Evolutionary conservation across 306 rosid genomes (phyloP).

Genomic region (Echinosophora koreensis): DNA sequence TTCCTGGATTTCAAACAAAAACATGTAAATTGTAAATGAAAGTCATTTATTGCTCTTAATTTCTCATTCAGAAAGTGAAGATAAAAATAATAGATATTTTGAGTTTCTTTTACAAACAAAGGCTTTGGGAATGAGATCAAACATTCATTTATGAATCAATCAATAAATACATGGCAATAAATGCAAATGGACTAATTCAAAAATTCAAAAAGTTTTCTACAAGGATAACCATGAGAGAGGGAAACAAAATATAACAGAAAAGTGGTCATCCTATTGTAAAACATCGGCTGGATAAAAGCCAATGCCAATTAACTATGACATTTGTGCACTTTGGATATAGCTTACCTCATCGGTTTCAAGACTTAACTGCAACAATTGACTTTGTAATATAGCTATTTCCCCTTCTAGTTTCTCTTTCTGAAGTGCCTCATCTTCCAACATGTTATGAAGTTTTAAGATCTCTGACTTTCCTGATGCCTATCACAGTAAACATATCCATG

Average conservation of each 20-base stretch:
- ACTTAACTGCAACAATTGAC: slow-evolving; percentile 86
- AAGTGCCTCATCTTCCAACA: slow-evolving; percentile 74
- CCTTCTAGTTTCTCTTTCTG: slow-evolving; percentile 86
- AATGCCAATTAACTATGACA: slow-evolving; percentile 36
- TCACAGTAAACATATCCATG: slow-evolving; percentile 47
- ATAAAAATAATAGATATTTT: slow-evolving; percentile 6
- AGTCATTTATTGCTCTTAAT: neutral
- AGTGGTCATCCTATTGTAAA: slow-evolving; percentile 32
- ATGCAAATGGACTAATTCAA: slow-evolving; percentile 19
- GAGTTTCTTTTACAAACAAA: slow-evolving; percentile 19
- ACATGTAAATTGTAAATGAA: slow-evolving; percentile 14
- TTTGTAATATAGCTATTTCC: slow-evolving; percentile 85
- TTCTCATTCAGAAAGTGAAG: neutral
- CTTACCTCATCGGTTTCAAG: slow-evolving; percentile 88
- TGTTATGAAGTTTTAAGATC: slow-evolving; percentile 71
- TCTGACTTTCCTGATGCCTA: slow-evolving; percentile 78
- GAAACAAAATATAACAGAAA: slow-evolving; percentile 30
- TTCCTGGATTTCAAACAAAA: slow-evolving; percentile 30
- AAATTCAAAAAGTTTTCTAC: neutral
- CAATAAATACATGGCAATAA: slow-evolving; percentile 21
- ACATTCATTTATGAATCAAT: slow-evolving; percentile 34
- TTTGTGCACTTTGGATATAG: slow-evolving; percentile 13
- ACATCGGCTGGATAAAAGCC: slow-evolving; percentile 37
- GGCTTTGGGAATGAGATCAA: slow-evolving; percentile 15
- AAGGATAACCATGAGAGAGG: slow-evolving; percentile 9